These are phyloP conservation scores for Elongisporangium anandrum DNA, from an alignment of 352 stramenopile species.

Conservation along the genomic window DNA sequence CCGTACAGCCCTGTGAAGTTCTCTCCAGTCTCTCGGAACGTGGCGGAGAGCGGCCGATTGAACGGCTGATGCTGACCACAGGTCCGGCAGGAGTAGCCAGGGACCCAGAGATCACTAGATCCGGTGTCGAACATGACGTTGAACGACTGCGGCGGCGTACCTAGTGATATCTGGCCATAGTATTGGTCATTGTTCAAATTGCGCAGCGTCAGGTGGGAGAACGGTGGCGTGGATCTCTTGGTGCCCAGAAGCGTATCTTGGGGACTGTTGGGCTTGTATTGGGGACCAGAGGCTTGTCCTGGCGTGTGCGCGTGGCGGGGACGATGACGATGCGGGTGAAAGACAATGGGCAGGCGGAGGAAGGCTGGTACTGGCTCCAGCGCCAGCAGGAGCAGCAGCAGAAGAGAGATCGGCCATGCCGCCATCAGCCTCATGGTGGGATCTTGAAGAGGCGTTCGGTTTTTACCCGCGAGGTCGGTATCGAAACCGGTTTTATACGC, in stretches of 20 bases:
- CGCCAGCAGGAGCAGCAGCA: not conserved
- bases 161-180: constrained; percentile 16
- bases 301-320: not conserved
- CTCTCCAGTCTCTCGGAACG: constrained; percentile 16
- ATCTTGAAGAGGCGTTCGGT: not conserved
- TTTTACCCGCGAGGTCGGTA: not conserved
- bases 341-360: not conserved
- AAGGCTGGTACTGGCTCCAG: not conserved
- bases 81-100: constrained; percentile 28
- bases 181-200: constrained; percentile 27
- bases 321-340: not conserved
- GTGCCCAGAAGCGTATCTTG: not conserved
- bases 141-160: constrained; percentile 32
- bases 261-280: not conserved
- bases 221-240: not conserved
- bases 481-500: not conserved
- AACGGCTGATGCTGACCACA: constrained; percentile 59
- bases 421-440: not conserved
- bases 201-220: constrained; percentile 14
- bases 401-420: not conserved
- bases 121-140: constrained; percentile 27
- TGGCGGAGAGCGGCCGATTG: constrained; percentile 17
- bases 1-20: constrained; percentile 45
- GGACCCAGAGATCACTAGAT: constrained; percentile 30
- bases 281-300: not conserved